Evolutionary conservation across 140 eudicot species (phyloP).

Genomic region (Senecio squalidus): DNA sequence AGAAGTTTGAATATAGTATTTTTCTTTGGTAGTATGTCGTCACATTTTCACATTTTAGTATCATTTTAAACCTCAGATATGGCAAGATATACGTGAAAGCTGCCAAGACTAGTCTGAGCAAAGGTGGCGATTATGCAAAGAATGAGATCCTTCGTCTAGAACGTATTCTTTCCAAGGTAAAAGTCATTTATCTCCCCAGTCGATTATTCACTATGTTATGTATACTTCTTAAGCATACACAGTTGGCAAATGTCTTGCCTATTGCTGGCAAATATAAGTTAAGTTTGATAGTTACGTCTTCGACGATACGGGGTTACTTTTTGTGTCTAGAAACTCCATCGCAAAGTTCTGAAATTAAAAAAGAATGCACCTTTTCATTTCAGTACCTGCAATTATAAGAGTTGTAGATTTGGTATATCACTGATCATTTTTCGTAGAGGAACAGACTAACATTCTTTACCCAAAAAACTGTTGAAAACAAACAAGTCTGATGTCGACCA

Average conservation of each 20-base stretch:
- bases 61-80: slow-evolving; percentile 41
- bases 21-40: background rate
- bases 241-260: background rate
- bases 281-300: too few relatives aligned
- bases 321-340: too few relatives aligned
- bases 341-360: too few relatives aligned
- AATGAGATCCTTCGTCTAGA: slow-evolving; percentile 85
- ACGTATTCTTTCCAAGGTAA: slow-evolving; percentile 88
- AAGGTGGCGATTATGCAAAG: slow-evolving; percentile 86
- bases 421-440: too few relatives aligned
- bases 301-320: too few relatives aligned
- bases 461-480: too few relatives aligned
- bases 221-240: background rate
- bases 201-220: background rate
- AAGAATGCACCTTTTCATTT: too few relatives aligned
- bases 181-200: background rate
- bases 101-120: slow-evolving; percentile 79
- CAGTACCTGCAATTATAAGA: background rate
- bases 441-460: too few relatives aligned
- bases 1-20: background rate
- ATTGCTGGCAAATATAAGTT: too few relatives aligned
- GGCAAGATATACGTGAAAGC: slow-evolving; percentile 78
- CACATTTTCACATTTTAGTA: slow-evolving; percentile 9
- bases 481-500: too few relatives aligned
- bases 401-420: too few relatives aligned